These are phyloP conservation scores for Calocybe gangraenosa DNA, from an alignment of 768 basidiomycete genomes.

Conservation along the genomic window DNA sequence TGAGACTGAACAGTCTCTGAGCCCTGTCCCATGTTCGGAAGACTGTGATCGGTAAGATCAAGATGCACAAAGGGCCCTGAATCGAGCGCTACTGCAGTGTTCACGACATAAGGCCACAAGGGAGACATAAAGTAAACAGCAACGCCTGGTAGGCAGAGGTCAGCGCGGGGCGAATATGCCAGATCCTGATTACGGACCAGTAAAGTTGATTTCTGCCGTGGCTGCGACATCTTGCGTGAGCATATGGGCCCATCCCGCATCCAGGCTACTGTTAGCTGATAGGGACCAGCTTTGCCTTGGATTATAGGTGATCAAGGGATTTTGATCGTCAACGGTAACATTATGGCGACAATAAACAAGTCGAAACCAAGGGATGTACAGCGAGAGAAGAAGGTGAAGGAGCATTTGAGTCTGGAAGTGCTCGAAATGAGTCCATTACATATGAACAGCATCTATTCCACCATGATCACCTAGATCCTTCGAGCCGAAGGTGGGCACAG, in stretches of 20 bases:
- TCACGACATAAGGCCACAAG: constrained; percentile 42
- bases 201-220: constrained; percentile 39
- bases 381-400: constrained; percentile 11
- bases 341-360: constrained; percentile 23
- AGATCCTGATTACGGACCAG: constrained; percentile 24
- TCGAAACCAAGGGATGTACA: constrained; percentile 7
- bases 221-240: constrained; percentile 21
- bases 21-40: constrained; percentile 25
- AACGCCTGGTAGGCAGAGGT: constrained; percentile 25
- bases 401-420: constrained; percentile 13
- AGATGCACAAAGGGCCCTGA: constrained; percentile 26
- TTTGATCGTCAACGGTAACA: constrained; percentile 29
- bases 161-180: not conserved
- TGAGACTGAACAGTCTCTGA: constrained; percentile 33
- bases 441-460: too few relatives aligned
- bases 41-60: constrained; percentile 34
- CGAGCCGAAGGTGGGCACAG: too few relatives aligned
- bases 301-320: constrained; percentile 26
- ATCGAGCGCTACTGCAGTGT: constrained; percentile 36
- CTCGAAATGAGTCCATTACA: too few relatives aligned
- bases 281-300: constrained; percentile 27
- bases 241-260: constrained; percentile 28
- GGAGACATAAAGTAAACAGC: constrained; percentile 41
- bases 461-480: too few relatives aligned
- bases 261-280: constrained; percentile 25